Percentiles rank a stretch among this genome's conserved stretches.
These are phyloP conservation scores for Fusarium chlamydosporum DNA, from an alignment of 2,329 filamentous ascomycete species.

Conservation along the genomic window DNA sequence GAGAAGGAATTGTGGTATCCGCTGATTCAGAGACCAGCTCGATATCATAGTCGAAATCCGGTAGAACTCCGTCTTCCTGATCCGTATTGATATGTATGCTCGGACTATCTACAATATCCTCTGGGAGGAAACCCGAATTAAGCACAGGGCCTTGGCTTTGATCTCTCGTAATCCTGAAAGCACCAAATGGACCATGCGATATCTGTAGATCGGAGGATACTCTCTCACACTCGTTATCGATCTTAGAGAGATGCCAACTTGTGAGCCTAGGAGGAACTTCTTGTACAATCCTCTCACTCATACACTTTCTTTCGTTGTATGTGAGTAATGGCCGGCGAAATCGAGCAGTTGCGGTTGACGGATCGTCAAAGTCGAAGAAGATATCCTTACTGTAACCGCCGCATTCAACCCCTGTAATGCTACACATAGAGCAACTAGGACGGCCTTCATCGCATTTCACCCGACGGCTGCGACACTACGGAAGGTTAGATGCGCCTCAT, in stretches of 20 bases:
- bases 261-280: slow-evolving; percentile 15
- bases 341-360: slow-evolving; percentile 1
- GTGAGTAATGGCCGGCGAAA: slow-evolving; percentile 37
- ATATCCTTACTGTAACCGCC: slow-evolving; percentile 38
- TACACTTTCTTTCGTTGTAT: slow-evolving; percentile 15
- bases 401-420: slow-evolving; percentile 17
- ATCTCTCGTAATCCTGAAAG: slow-evolving; percentile 10
- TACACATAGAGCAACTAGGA: slow-evolving; percentile 35
- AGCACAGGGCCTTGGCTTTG: rapidly evolving
- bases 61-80: rapidly evolving
- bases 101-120: rapidly evolving
- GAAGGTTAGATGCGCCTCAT: background rate
- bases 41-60: background rate
- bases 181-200: slow-evolving; percentile 38
- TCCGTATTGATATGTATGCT: rapidly evolving
- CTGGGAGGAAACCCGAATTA: background rate
- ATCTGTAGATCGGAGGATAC: slow-evolving; percentile 15
- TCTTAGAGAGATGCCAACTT: slow-evolving; percentile 26
- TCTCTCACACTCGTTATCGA: slow-evolving; percentile 37
- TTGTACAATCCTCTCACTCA: slow-evolving; percentile 28
- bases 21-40: background rate
- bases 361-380: slow-evolving; percentile 35
- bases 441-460: slow-evolving; percentile 39
- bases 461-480: slow-evolving; percentile 35
- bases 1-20: background rate